A percentile compares a stretch with the other conserved stretches of the same genome.
These are phyloP conservation scores for Metarhizium sp. DNA, from an alignment of 2,329 filamentous ascomycete species.

Conservation along the genomic window DNA sequence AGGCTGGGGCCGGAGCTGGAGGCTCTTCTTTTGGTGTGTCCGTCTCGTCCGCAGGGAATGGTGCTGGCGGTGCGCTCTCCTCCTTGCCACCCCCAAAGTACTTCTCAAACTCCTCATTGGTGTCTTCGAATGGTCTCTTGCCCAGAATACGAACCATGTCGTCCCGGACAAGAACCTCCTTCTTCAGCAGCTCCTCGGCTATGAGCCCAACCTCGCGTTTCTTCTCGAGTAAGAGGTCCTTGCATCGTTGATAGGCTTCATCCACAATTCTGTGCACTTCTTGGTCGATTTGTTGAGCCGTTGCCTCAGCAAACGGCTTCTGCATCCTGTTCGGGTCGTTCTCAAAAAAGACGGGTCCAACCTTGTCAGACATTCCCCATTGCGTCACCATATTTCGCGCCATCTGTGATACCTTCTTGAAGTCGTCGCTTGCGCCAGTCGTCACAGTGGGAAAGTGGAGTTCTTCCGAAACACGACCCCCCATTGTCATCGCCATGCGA, in stretches of 20 bases:
- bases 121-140: constrained; percentile 72
- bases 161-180: constrained; percentile 85
- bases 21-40: constrained; percentile 28
- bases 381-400: constrained; percentile 98
- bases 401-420: constrained; percentile 96
- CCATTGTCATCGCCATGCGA: constrained; percentile 98
- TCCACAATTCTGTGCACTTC: constrained; percentile 91
- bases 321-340: constrained; percentile 72
- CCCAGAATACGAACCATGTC: constrained; percentile 88
- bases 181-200: constrained; percentile 83
- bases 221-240: constrained; percentile 71
- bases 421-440: constrained; percentile 89
- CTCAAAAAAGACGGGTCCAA: constrained; percentile 87
- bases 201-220: constrained; percentile 82
- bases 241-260: constrained; percentile 86
- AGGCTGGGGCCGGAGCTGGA: constrained; percentile 29
- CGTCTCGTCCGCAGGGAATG: constrained; percentile 34
- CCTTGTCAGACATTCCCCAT: constrained; percentile 94
- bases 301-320: constrained; percentile 94
- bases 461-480: constrained; percentile 90
- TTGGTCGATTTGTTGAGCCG: constrained; percentile 80
- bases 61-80: constrained; percentile 45
- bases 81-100: constrained; percentile 67
- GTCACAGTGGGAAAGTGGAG: constrained; percentile 96
- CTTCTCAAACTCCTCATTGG: constrained; percentile 85